Conservation (phyloP, 257 asterid species). For the Solanum sejunctum region DNA sequence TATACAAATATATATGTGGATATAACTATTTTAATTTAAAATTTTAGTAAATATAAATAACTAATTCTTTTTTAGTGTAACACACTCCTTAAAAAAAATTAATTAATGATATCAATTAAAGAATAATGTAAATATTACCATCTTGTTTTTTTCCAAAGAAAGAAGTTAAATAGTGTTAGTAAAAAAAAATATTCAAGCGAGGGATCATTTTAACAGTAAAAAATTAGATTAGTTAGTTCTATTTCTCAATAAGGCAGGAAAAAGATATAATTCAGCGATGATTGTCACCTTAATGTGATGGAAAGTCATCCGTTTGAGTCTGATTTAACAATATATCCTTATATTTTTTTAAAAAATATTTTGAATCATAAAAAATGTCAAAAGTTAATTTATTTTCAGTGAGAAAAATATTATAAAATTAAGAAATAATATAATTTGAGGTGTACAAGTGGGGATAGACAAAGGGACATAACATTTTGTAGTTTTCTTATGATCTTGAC, state of each 20-base stretch:
- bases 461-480: not conserved
- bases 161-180: not conserved
- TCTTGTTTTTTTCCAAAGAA: too few relatives aligned
- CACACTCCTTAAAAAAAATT: not conserved
- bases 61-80: not conserved
- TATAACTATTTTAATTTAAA: too few relatives aligned
- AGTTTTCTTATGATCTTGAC: not conserved
- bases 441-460: not conserved
- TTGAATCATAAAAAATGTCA: too few relatives aligned
- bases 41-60: too few relatives aligned
- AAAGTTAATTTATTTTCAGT: not conserved
- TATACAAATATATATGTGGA: not conserved
- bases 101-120: not conserved
- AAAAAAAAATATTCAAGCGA: not conserved
- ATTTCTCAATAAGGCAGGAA: too few relatives aligned
- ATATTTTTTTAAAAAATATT: too few relatives aligned
- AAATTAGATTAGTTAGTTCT: too few relatives aligned
- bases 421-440: not conserved
- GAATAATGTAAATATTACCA: not conserved
- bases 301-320: too few relatives aligned
- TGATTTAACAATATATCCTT: too few relatives aligned
- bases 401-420: not conserved
- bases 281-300: too few relatives aligned
- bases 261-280: too few relatives aligned
- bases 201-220: not conserved